These are phyloP conservation scores for Juncus inflexus DNA, from an alignment of 176 grass and related monocot species.

Conservation along the genomic window DNA sequence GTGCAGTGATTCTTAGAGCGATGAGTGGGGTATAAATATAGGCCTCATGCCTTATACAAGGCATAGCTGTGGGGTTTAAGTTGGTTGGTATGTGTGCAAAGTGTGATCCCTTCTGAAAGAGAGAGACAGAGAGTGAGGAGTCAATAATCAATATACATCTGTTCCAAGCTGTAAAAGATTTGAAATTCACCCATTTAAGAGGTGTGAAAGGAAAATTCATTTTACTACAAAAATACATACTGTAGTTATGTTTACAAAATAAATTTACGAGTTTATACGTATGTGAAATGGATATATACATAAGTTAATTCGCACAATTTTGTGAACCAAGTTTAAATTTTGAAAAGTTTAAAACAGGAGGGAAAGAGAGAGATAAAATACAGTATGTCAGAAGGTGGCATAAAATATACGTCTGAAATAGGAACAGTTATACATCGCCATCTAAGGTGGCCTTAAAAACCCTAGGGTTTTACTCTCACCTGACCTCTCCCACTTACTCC, in stretches of 20 bases:
- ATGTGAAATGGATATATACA: too few relatives aligned
- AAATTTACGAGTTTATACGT: too few relatives aligned
- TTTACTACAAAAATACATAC: not conserved
- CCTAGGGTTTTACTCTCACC: constrained; percentile 32
- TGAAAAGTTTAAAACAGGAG: not conserved
- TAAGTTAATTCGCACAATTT: too few relatives aligned
- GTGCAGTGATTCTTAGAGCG: constrained; percentile 7
- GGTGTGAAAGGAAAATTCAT: too few relatives aligned
- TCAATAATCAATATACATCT: not conserved
- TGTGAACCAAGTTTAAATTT: too few relatives aligned
- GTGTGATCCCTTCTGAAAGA: constrained; percentile 22
- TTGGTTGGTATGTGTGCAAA: constrained; percentile 34
- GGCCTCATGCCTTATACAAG: constrained; percentile 14
- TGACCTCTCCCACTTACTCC: constrained; percentile 34
- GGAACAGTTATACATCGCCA: constrained; percentile 49
- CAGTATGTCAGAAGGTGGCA: constrained; percentile 23
- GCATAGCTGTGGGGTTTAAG: constrained; percentile 25
- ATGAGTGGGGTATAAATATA: constrained; percentile 27
- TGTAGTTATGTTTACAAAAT: not conserved
- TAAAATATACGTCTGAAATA: constrained; percentile 23
- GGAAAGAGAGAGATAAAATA: not conserved
- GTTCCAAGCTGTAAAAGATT: too few relatives aligned
- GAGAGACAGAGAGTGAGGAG: not conserved
- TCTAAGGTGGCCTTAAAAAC: constrained; percentile 34
- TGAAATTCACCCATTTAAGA: not conserved